Evolutionary conservation across 495 filamentous ascomycete species (phyloP), one percentile per base, ranked within the genome.

Genomic region (Aspergillus campestris): DNA sequence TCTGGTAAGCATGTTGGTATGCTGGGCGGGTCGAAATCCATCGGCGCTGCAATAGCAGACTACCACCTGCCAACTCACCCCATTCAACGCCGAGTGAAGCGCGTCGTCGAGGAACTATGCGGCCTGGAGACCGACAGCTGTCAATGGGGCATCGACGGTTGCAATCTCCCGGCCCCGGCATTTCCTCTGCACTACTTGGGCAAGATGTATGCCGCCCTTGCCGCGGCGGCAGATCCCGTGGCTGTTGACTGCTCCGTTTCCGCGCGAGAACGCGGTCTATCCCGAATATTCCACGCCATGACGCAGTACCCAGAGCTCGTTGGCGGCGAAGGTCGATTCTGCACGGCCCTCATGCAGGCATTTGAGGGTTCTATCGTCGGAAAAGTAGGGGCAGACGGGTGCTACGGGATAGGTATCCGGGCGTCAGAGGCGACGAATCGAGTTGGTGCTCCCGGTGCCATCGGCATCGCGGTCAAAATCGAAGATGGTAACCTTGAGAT

Each of bases 1-100:
- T 70, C 68, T 3, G 66, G 63, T 0, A 71, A 70, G 15, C 65
- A 71, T 52, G 64, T 55, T 5, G 64, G 67, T 2, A 66, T 71
- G 61, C 47, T 69, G 30, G 66, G 59, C 28, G 66, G 58, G 1
- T 51, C 63, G 8, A 67, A 56, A 40, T 55, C 56, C 1, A 13
- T 70, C 1, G 62, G 56, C 3, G 52, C 49, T 3, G 55, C 53
- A 31, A 40, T 58, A 1, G 38, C 7, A 6, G 53, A 38, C 18
- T 71, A 70, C 49, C 60, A 71, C 44, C 40, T 55, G 6, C 50
- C 59, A 1, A 36, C 7, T 0, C 53, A 61, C 44, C 53, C 56
- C 5, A 50, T 71, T n/a, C 68, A 71, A 38, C 2, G 44, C 9
- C 45, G 49, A 11, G 59, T 70, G 5, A 58, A 42, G 32, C n/a